Conservation (phyloP, 345 rosid genomes). For the Salix caprea region DNA sequence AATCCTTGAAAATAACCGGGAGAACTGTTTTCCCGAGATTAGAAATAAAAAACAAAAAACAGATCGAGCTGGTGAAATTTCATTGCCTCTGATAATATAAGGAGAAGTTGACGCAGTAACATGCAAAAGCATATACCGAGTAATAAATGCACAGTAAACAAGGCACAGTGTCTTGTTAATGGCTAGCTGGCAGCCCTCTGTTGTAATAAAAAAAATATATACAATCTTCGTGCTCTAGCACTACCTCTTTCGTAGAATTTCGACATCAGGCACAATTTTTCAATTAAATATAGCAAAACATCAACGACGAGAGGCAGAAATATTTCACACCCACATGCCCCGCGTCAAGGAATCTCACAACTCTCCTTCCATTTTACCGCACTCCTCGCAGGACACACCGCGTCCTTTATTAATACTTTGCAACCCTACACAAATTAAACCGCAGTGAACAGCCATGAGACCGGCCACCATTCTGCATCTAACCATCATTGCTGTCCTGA, state of each 20-base stretch:
- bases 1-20: too few relatives aligned
- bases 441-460: slow-evolving; percentile 18
- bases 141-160: too few relatives aligned
- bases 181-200: too few relatives aligned
- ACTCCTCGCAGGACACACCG: not conserved
- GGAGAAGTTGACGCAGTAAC: too few relatives aligned
- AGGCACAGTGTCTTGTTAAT: too few relatives aligned
- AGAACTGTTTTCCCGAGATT: too few relatives aligned
- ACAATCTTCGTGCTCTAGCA: not conserved
- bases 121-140: too few relatives aligned
- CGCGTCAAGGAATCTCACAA: not conserved
- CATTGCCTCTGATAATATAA: too few relatives aligned
- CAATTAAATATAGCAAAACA: not conserved
- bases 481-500: slow-evolving; percentile 27
- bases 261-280: not conserved
- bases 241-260: not conserved
- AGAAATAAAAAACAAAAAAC: too few relatives aligned
- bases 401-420: not conserved
- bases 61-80: too few relatives aligned
- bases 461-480: slow-evolving; percentile 14
- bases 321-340: not conserved
- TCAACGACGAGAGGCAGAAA: not conserved
- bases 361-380: not conserved
- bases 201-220: too few relatives aligned
- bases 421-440: not conserved